phyloP scores from a whole-genome alignment of 345 rosid genomes.

The Citropsis articulata region DNA sequence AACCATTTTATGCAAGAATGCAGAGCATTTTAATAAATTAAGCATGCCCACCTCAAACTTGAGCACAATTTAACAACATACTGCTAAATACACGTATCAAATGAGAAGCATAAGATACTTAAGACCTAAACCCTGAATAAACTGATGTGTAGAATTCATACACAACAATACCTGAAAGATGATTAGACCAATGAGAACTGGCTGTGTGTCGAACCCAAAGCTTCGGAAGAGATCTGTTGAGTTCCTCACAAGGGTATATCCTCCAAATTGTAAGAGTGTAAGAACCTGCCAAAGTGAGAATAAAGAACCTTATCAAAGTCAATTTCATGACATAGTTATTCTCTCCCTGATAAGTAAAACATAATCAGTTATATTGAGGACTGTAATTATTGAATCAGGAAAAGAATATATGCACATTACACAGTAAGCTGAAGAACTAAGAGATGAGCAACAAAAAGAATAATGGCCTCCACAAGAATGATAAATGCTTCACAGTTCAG shows the following conservation, averaged over 20 bases:
- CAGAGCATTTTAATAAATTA: neutral
- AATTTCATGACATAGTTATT: neutral
- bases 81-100: neutral
- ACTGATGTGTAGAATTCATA: neutral
- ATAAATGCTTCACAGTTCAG: conserved; percentile 2
- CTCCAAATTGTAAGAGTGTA: conserved; percentile 89
- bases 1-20: neutral
- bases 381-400: neutral
- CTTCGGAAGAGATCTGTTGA: conserved; percentile 89
- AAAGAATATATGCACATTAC: neutral
- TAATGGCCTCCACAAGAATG: neutral
- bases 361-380: neutral
- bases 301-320: neutral
- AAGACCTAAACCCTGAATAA: conserved; percentile 2
- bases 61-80: neutral
- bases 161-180: conserved; percentile 75
- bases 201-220: conserved; percentile 95
- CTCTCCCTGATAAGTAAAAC: neutral
- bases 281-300: conserved; percentile 53
- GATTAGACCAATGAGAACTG: conserved; percentile 89
- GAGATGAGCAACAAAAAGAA: neutral
- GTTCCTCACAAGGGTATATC: conserved; percentile 96
- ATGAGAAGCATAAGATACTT: neutral
- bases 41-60: neutral
- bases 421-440: neutral